Conservation (phyloP, 345 rosid genomes). For the Citrus unshiu region DNA sequence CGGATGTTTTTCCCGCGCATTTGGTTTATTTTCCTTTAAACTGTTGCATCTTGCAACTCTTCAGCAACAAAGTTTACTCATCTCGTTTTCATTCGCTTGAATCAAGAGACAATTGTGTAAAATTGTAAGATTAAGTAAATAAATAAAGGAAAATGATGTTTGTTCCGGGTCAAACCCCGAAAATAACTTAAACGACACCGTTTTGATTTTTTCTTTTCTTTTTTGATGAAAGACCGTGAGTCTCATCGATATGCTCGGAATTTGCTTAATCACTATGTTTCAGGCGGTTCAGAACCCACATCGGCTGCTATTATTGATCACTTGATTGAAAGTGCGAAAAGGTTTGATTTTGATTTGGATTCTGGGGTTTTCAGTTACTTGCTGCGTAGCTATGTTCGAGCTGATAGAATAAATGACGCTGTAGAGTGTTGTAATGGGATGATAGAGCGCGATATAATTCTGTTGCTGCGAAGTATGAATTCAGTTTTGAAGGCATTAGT, state of each 20-base stretch:
- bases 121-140: no score
- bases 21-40: no score
- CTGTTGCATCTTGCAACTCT: no score
- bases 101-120: no score
- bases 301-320: conserved; percentile 36
- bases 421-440: conserved; percentile 39
- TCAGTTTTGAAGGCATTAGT: conserved; percentile 40
- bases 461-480: conserved; percentile 31
- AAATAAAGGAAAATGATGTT: no score
- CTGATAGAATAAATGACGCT: conserved; percentile 35
- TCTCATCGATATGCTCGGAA: conserved; percentile 28
- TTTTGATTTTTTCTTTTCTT: no score
- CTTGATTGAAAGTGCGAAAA: conserved; percentile 36
- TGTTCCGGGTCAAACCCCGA: no score
- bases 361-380: conserved; percentile 49
- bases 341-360: conserved; percentile 41
- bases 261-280: conserved; percentile 37
- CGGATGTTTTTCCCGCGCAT: no score
- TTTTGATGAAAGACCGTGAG: conserved; percentile 34
- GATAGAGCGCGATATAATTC: conserved; percentile 40
- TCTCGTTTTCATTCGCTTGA: no score
- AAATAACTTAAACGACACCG: no score
- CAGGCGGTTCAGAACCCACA: conserved; percentile 32
- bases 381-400: conserved; percentile 51
- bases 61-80: no score